Conservation (phyloP, 2,329 filamentous ascomycete genomes). For the Davidsoniella australis region DNA sequence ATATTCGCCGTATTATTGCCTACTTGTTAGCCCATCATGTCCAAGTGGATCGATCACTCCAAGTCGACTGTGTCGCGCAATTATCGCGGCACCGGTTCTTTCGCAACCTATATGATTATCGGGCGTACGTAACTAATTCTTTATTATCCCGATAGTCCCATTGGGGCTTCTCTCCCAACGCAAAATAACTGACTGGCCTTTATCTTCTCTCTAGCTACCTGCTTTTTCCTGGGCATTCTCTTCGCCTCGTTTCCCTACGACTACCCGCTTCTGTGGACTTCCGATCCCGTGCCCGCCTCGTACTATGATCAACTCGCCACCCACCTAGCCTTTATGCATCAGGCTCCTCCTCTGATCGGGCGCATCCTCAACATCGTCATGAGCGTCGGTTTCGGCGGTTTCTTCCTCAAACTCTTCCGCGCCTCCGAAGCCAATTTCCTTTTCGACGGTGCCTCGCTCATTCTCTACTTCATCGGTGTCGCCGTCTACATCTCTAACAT, state of each 20-base stretch:
- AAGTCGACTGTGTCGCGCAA: slow-evolving; percentile 40
- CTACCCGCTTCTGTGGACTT: slow-evolving; percentile 72
- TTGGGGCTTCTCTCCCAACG: slow-evolving; percentile 9
- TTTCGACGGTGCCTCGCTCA: slow-evolving; percentile 71
- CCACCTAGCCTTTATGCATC: slow-evolving; percentile 82
- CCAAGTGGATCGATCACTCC: slow-evolving; percentile 31
- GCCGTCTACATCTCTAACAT: slow-evolving; percentile 94
- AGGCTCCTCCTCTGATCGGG: slow-evolving; percentile 76
- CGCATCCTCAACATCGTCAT: slow-evolving; percentile 92
- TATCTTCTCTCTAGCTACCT: slow-evolving; percentile 44
- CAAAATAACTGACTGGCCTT: slow-evolving; percentile 6
- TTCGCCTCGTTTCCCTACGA: slow-evolving; percentile 96
- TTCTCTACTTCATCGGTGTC: slow-evolving; percentile 70
- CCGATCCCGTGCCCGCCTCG: slow-evolving; percentile 40
- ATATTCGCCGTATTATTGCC: not conserved
- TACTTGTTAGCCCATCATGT: slow-evolving; percentile 7
- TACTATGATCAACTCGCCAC: slow-evolving; percentile 78
- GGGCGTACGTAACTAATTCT: slow-evolving; percentile 49
- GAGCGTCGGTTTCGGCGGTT: slow-evolving; percentile 68
- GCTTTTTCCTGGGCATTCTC: slow-evolving; percentile 95
- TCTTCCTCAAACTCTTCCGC: slow-evolving; percentile 88
- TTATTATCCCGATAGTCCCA: not conserved
- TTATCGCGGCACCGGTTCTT: slow-evolving; percentile 50
- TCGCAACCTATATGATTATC: slow-evolving; percentile 93
- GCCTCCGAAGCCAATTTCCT: slow-evolving; percentile 89